A percentile compares a stretch with the other conserved stretches of the same genome.
Evolutionary conservation across 441 rosid species (phyloP).

Genomic region (Sinapis alba): DNA sequence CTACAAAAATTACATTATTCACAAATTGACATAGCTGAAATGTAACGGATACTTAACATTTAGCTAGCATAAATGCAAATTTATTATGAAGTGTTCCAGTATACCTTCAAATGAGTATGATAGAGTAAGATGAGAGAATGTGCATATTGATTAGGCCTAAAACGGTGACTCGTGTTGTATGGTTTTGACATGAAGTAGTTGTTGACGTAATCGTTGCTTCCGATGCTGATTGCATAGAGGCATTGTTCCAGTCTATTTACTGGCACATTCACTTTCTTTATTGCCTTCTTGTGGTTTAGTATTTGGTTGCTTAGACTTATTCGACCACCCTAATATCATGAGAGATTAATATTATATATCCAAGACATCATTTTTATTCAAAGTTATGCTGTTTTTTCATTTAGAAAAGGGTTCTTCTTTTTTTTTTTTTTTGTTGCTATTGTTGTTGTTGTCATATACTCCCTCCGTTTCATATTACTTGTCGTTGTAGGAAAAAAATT

Average conservation of each 20-base stretch:
- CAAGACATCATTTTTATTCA: neutral
- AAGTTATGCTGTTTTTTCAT: neutral
- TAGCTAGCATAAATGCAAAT: neutral
- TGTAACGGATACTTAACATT: neutral
- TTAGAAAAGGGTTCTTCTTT: neutral
- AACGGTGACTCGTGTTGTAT: conserved; percentile 35
- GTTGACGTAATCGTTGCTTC: conserved; percentile 61
- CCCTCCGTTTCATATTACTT: too few species aligned
- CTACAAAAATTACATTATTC: conserved; percentile 21
- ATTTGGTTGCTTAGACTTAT: conserved; percentile 53
- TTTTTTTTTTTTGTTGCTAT: neutral
- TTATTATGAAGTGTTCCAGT: neutral
- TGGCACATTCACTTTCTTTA: conserved; percentile 20
- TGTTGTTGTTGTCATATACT: neutral
- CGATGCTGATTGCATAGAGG: conserved; percentile 51
- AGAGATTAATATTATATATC: neutral
- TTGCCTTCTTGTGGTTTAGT: conserved; percentile 39
- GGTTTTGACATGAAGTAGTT: conserved; percentile 52
- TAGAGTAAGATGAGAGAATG: conserved; percentile 41
- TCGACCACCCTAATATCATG: conserved; percentile 44
- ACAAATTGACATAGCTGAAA: neutral
- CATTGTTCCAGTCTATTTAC: conserved; percentile 40
- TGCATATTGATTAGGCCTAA: conserved; percentile 45
- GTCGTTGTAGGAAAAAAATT: too few species aligned
- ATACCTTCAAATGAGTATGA: conserved; percentile 44